Evolutionary conservation across 2,329 filamentous ascomycete genomes (phyloP), one percentile per base, ranked within the genome.

Genomic region (Akanthomyces muscarius): DNA sequence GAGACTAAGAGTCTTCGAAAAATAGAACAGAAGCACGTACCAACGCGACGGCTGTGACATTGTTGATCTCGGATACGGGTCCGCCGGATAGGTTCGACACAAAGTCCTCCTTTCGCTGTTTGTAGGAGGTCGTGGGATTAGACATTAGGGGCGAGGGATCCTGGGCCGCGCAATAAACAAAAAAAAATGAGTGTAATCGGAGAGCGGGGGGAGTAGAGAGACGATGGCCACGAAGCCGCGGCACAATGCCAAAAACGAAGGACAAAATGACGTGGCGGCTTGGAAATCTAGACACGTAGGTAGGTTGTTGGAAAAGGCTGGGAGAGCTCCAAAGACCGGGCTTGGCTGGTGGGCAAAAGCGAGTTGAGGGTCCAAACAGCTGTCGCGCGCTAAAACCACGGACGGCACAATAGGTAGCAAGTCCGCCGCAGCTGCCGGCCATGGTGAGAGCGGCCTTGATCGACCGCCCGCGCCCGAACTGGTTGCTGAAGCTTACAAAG

Each of bases 21-120:
- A 62, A 44, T 30, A 62, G 48, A 63, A 50, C 47, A 55, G 23
- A 63, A 48, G 51, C 62, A 66, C 71, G 65, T 84, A 97, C 95
- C 72, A 93, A 88, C 72, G 92, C 91, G 67, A 96, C 89, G 55
- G 90, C 84, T 54, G 91, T 92, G 69, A 98, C 90, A 69, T 86
- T 84, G 74, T 93, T 94, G 78, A 99, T 93, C 74, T 99, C 95
- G 68, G 83, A 79, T 65, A 96, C 87, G 38, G 87, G 84, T 64
- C 95, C 92, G 47, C 95, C 95, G 7, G 89, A 88, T 36, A 97
- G 86, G 74, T 92, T 91, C 61, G 94, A 97, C 71, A 99, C 95
- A 75, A 97, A 97, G 72, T 92, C 92, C 81, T 96, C 93, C 80
- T 99, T 99, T 69, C 89, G 83, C 71, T 89, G 86, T 78, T 97